Evolutionary conservation across 2,329 filamentous ascomycete genomes (phyloP).

Genomic region (Aspergillus caelatus): DNA sequence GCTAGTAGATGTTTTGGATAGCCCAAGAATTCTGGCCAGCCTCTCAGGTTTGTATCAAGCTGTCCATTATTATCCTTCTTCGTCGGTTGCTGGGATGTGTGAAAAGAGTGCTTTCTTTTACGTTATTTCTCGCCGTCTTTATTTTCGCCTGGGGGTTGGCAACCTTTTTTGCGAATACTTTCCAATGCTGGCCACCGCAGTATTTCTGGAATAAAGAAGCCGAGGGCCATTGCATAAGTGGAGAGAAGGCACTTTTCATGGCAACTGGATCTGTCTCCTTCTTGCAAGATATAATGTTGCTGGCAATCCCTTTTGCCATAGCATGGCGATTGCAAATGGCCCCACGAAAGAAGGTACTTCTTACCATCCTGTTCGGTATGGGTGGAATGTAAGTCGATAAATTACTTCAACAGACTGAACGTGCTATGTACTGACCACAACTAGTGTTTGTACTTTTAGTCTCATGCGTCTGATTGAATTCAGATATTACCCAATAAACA

Average conservation of each 20-base stretch:
- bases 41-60: neutral
- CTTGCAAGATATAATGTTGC: neutral
- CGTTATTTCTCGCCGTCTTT: neutral
- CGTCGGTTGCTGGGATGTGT: neutral
- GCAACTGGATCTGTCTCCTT: neutral
- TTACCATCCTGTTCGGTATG: neutral
- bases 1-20: neutral
- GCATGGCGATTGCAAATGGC: neutral
- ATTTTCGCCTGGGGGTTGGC: neutral
- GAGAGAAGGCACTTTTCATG: conserved; percentile 1
- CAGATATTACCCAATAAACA: neutral
- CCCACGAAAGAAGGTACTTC: neutral
- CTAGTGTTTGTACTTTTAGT: conserved; percentile 2
- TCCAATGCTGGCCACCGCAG: conserved; percentile 7
- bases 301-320: neutral
- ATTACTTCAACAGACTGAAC: neutral
- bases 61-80: neutral
- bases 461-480: conserved; percentile 5
- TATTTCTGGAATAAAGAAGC: neutral
- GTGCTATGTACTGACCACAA: too few species aligned
- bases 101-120: neutral
- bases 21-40: neutral
- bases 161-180: neutral
- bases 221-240: neutral
- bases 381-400: neutral